Evolutionary conservation across 2,329 filamentous ascomycete species (phyloP).

Genomic region (Epichloe sibirici): DNA sequence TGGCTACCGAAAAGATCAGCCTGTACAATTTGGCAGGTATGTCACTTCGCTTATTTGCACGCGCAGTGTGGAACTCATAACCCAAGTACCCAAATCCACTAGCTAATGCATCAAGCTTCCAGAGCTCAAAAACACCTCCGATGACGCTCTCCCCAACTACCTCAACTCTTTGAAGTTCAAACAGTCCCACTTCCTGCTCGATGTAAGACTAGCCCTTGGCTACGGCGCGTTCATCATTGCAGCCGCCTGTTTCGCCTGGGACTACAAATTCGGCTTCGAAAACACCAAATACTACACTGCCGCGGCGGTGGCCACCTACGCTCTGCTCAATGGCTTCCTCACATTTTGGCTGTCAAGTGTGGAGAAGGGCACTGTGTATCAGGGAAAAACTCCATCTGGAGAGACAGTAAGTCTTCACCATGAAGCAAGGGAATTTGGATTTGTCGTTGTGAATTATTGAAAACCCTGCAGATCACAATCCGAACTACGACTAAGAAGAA

Average conservation of each 20-base stretch:
- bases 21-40: slow-evolving; percentile 56
- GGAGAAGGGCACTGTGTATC: slow-evolving; percentile 73
- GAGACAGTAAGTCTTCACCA: slow-evolving; percentile 39
- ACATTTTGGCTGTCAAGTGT: slow-evolving; percentile 77
- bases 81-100: background rate
- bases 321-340: slow-evolving; percentile 62
- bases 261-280: slow-evolving; percentile 87
- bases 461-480: slow-evolving; percentile 51
- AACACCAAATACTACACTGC: slow-evolving; percentile 71
- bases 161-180: slow-evolving; percentile 77
- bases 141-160: slow-evolving; percentile 90
- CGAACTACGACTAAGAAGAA: slow-evolving; percentile 65
- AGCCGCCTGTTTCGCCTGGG: slow-evolving; percentile 75
- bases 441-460: background rate
- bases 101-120: slow-evolving; percentile 4
- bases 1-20: slow-evolving; percentile 43
- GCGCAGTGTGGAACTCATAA: no score
- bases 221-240: slow-evolving; percentile 72
- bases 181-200: slow-evolving; percentile 68
- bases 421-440: background rate
- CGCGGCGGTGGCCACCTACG: slow-evolving; percentile 67
- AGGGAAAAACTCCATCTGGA: slow-evolving; percentile 54
- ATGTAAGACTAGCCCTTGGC: slow-evolving; percentile 72
- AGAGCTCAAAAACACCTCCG: slow-evolving; percentile 95
- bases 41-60: background rate